Percentiles rank a stretch among this genome's conserved stretches.
These are phyloP conservation scores for Talaromyces piceae DNA, from an alignment of 2,329 filamentous ascomycete species.

Conservation along the genomic window DNA sequence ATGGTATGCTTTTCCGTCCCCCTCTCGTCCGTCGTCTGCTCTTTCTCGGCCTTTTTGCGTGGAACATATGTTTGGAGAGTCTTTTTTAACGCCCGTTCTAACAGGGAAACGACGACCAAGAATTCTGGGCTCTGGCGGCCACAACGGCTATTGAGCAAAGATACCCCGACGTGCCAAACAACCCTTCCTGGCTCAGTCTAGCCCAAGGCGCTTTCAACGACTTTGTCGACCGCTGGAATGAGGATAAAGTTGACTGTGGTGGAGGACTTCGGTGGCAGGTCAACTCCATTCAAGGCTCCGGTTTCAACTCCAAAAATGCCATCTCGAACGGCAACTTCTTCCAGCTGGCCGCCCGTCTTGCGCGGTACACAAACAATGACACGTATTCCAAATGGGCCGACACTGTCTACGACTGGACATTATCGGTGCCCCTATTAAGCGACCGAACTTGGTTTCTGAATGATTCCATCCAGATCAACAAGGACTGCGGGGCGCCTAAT, in stretches of 20 bases:
- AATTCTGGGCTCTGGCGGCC: constrained; percentile 74
- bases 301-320: constrained; percentile 49
- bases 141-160: constrained; percentile 68
- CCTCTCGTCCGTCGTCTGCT: neutral
- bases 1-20: constrained; percentile 17
- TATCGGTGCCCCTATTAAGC: constrained; percentile 44
- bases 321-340: constrained; percentile 49
- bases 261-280: constrained; percentile 80
- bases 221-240: constrained; percentile 65
- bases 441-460: constrained; percentile 37
- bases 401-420: constrained; percentile 54
- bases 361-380: constrained; percentile 64
- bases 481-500: constrained; percentile 43
- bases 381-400: constrained; percentile 71
- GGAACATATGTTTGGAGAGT: too few species aligned
- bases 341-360: constrained; percentile 55
- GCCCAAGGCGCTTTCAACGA: constrained; percentile 75
- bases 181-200: constrained; percentile 68
- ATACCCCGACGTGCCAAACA: constrained; percentile 53
- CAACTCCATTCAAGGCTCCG: constrained; percentile 59
- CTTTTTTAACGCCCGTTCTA: neutral
- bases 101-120: constrained; percentile 47
- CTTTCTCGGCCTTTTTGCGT: too few species aligned
- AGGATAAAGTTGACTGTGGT: constrained; percentile 46
- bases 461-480: constrained; percentile 41